phyloP scores from a whole-genome alignment of 441 rosid species.

The Mallotus repandus region DNA sequence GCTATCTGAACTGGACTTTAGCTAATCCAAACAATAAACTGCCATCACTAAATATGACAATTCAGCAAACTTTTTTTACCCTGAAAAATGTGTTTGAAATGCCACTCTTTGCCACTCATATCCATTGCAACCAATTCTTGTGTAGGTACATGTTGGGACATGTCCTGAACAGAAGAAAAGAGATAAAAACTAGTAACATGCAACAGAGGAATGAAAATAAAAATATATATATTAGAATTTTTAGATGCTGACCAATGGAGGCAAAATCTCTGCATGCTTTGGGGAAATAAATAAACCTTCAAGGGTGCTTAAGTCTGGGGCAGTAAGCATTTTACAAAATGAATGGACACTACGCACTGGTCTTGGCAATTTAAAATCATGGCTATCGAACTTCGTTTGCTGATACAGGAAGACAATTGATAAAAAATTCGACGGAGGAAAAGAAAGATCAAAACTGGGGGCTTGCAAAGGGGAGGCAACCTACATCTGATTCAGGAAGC shows the following conservation, averaged over 20 bases:
- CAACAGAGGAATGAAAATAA: no score
- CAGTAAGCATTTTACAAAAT: constrained; percentile 93
- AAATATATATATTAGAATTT: not conserved
- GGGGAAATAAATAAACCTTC: constrained; percentile 98
- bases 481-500: no score
- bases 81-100: constrained; percentile 92
- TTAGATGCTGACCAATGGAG: constrained; percentile 68
- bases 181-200: not conserved
- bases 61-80: constrained; percentile 36
- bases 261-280: constrained; percentile 96
- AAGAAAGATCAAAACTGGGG: no score
- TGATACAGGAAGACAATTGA: no score
- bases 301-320: constrained; percentile 97
- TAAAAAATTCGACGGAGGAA: no score
- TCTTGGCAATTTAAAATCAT: no score
- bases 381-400: no score
- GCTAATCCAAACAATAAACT: not conserved
- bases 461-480: no score
- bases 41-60: not conserved
- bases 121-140: constrained; percentile 93
- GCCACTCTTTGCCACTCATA: constrained; percentile 86
- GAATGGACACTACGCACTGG: constrained; percentile 44
- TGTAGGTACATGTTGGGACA: constrained; percentile 98
- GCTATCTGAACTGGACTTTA: no score
- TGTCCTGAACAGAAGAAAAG: constrained; percentile 56